Evolutionary conservation across 2,329 filamentous ascomycete species (phyloP), one percentile per base, ranked within the genome.

Genomic region (Apiospora malaysiana): DNA sequence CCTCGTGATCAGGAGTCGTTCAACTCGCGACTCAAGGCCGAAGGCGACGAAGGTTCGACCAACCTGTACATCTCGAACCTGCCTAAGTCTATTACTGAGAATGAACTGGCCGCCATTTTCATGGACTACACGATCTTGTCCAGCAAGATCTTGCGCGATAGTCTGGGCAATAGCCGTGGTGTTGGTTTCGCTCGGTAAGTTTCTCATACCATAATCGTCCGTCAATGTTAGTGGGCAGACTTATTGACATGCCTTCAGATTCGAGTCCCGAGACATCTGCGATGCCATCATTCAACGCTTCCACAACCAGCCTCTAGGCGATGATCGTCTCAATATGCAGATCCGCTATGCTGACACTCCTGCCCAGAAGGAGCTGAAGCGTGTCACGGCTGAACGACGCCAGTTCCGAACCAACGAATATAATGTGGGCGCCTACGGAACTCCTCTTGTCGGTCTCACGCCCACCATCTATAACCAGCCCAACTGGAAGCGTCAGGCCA

Each of bases 11-110:
- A 97, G 93, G 96, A 98, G 85, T 98, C 95, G 25, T 98, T 98
- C 85, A 99, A 99, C 82, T 95, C 95, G 75, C 94, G 97, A 76
- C 92, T 99, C 77, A 98, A 99, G 87, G 95, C 96, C 65, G 93
- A 98, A 78, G 93, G 95, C 70, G 95, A 99, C 78, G 93, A 93
- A 69, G 79, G 83, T 56, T 98, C 97, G 66, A 98, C 96, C 74
- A 99, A 99, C 80, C 89, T 99, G 74, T 99, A 99, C 82, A 95
- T 98, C 73, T 99, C 97, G 40, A 99, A 98, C 82, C 89, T 99
- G 63, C 96, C 96, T 46, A 95, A 95, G 83, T 90, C 91, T 73
- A 91, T 97, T 87, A 97, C 93, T 69, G 97, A 99, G 85, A 91
- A 94, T 76, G 92, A 94, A 82, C 88, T 94, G 76, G 92, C 91